Percentiles rank a stretch among this genome's conserved stretches.
These are phyloP conservation scores for Colletotrichum sp. DNA, from an alignment of 2,329 filamentous ascomycete genomes.

Conservation along the genomic window DNA sequence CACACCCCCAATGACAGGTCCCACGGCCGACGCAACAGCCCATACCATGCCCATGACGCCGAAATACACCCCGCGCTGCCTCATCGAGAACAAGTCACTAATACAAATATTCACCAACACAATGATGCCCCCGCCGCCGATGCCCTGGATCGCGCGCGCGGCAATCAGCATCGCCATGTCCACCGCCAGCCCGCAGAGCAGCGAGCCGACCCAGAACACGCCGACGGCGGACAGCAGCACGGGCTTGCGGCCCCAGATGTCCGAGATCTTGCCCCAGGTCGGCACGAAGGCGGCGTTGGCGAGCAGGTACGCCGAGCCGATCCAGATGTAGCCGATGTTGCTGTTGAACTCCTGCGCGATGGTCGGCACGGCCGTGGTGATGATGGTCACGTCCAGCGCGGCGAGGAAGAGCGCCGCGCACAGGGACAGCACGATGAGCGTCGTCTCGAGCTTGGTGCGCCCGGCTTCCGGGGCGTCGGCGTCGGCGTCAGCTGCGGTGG, in stretches of 20 bases:
- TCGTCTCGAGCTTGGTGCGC: constrained; percentile 42
- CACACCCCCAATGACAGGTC: constrained; percentile 67
- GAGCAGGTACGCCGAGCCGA: constrained; percentile 75
- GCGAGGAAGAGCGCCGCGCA: constrained; percentile 43
- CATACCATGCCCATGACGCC: constrained; percentile 71
- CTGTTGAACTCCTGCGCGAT: constrained; percentile 65
- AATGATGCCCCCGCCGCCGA: constrained; percentile 56
- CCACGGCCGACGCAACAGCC: constrained; percentile 70
- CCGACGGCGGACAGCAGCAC: constrained; percentile 51
- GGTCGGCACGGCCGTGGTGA: constrained; percentile 66
- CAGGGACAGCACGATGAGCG: constrained; percentile 21
- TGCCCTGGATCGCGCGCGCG: constrained; percentile 53
- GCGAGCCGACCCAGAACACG: constrained; percentile 57
- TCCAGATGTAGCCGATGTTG: constrained; percentile 76
- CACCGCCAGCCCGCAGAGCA: constrained; percentile 52
- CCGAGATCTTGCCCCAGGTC: constrained; percentile 70
- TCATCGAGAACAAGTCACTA: constrained; percentile 57
- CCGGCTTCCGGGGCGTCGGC: constrained; percentile 33
- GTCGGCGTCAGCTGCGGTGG: neutral
- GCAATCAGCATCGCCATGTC: constrained; percentile 53
- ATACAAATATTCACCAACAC: constrained; percentile 60
- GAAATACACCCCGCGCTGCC: constrained; percentile 55
- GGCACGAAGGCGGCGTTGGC: constrained; percentile 71
- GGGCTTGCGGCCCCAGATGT: constrained; percentile 64
- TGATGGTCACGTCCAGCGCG: constrained; percentile 60